Base-by-base conservation (phyloP, 805 yeast species). In the Candida khao-thaluensis region DNA sequence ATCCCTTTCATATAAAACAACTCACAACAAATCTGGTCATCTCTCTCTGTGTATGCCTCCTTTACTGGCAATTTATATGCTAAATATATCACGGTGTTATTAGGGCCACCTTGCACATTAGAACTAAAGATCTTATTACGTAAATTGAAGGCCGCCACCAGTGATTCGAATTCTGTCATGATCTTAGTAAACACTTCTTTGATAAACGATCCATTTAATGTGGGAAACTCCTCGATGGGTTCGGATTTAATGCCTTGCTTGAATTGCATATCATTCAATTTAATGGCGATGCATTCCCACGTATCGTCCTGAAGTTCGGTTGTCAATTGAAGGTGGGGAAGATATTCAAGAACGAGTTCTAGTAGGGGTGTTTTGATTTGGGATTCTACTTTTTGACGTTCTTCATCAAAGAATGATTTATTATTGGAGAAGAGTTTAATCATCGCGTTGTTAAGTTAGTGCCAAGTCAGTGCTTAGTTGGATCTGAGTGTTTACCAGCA, bases 271-370 rank as follows among this genome's bases (percentile, higher is more conserved):
- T 46, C 54, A 41, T 53, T 59, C 16, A 63, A 42, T 30, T 57
- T 57, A 17, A 62, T 62, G n/a, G 69, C 68, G 12, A 63, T 47
- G 2, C 58, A 43, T 45, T 62, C 69, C 69, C 69, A 63, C 1
- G 49, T 37, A 40, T 60, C 60, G 22, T 59, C 60, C 36, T 50
- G 51, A 26, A 52, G 52, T 21, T 40, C 30, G 12, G 36, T 42
- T 1, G 53, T 58, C 9, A 49, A 18, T 45, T 63, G 69, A 11
- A 62, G 45, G 46, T 63, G 68, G 7, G 69, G 69, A 17, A 63
- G 48, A 20, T 54, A 43, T 30, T 47, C 52, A 10, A 63, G 41
- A 1, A 62, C 64, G 17, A 50, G 42, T 31, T 59, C 60, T 7
- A 63, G 42, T 34, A 62, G 43, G 2, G 64, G 64, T 16, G 47